Evolutionary conservation across 208 protist genomes (phyloP), one percentile per base, ranked within the genome.

Genomic region (Histomonas meleagridis): DNA sequence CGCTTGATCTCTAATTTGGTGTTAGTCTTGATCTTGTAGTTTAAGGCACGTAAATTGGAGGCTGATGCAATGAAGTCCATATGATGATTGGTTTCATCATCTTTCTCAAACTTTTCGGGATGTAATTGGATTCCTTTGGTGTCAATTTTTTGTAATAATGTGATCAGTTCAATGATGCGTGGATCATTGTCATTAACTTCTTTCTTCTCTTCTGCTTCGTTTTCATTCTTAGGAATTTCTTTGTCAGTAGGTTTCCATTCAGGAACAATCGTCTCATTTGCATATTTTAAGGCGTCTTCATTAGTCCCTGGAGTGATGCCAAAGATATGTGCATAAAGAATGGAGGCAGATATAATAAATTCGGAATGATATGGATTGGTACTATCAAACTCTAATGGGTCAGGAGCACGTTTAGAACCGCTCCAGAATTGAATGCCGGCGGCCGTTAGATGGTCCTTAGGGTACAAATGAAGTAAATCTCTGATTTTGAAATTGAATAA

Each of bases 391-490:
- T 48, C 18, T 9, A 91, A 32, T 49, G 86, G 86, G 26, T 26
- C 43, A 43, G 90, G 90, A 7, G 32, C 16, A 53, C 90, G 60
- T 49, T 92, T 92, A 26, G 49, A 35, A 10, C 90, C 90, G 26
- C n/a, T 57, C 90, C 90, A 92, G 38, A 81, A 92, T 35, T 21
- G 32, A 0, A 53, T 0, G 14, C 91, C 93, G 26, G 69, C 35
- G 0, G 62, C 48, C 32, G 95, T 98, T 5, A 96, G 92, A 94
- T 96, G 96, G 94, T 99, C 98, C 28, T 96, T 91, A 32, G 98
- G 98, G 94, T 99, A 98, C 94, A 97, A 97, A 93, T 96, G 96
- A 40, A 99, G 95, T 28, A 99, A 95, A 94, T 99, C 97, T 60
- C 94, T 92, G 92, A 99, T 99, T 49, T 94, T 94, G 69, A 98